phyloP scores from a whole-genome alignment of 257 asterid genomes.

The Ocimum tenuiflorum region DNA sequence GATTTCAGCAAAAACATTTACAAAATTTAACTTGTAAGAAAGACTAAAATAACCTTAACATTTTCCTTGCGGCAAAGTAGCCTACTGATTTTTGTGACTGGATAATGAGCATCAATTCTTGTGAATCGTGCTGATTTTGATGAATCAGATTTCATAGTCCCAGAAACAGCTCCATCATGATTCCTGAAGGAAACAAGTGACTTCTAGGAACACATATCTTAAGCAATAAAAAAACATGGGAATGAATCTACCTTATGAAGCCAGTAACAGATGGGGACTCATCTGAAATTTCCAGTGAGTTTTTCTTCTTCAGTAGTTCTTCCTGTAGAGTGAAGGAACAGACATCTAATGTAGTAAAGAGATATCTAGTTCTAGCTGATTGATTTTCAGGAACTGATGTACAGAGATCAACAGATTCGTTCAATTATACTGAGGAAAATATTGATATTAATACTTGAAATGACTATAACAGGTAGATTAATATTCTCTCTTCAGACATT shows the following conservation, averaged over 20 bases:
- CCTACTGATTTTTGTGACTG: slow-evolving; percentile 55
- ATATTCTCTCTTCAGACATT: background rate
- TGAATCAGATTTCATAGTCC: slow-evolving; percentile 39
- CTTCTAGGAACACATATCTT: background rate
- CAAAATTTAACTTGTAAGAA: slow-evolving; percentile 4
- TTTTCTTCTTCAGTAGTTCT: slow-evolving; percentile 64
- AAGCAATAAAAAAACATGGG: background rate
- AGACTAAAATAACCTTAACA: slow-evolving; percentile 41
- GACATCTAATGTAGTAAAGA: background rate
- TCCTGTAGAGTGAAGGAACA: slow-evolving; percentile 39
- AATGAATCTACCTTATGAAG: slow-evolving; percentile 36
- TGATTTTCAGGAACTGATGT: slow-evolving; percentile 13
- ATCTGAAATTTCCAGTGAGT: slow-evolving; percentile 33
- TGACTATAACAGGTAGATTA: background rate
- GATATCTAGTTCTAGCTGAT: background rate
- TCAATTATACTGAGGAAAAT: background rate
- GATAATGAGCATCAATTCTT: slow-evolving; percentile 57
- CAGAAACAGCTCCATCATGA: slow-evolving; percentile 40
- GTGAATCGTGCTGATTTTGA: slow-evolving; percentile 49
- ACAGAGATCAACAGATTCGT: background rate
- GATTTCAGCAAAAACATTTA: background rate
- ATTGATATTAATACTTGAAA: background rate
- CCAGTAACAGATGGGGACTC: slow-evolving; percentile 39
- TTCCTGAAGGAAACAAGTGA: slow-evolving; percentile 32
- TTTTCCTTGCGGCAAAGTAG: slow-evolving; percentile 46